These are phyloP conservation scores for Pseudogymnoascus verrucosus DNA, from an alignment of 2,329 filamentous ascomycete genomes.

Conservation along the genomic window DNA sequence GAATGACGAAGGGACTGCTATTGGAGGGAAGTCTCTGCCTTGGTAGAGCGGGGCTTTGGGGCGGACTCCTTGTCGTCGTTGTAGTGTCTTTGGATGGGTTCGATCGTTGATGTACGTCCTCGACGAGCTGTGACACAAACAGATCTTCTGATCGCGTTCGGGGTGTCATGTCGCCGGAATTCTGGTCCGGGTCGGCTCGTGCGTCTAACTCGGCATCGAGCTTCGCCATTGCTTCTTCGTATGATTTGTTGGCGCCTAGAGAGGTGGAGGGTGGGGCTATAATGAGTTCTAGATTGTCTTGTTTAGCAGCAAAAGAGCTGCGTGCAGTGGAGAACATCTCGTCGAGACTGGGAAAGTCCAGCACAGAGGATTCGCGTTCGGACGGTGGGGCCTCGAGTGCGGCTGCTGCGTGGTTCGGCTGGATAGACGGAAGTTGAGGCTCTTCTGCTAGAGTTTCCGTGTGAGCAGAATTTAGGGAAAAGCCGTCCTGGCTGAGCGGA, in stretches of 20 bases:
- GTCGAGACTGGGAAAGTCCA: background rate
- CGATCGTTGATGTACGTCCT: background rate
- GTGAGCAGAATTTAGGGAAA: background rate
- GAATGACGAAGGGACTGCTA: conserved; percentile 25
- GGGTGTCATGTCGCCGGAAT: conserved; percentile 19
- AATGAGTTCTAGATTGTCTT: conserved; percentile 22
- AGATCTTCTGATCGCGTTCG: conserved; percentile 9
- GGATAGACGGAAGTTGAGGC: background rate
- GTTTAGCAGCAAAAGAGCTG: conserved; percentile 22
- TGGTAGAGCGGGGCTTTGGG: background rate
- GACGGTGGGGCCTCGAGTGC: background rate
- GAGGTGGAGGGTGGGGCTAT: background rate
- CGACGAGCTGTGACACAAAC: background rate
- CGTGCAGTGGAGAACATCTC: conserved; percentile 11
- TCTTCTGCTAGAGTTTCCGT: background rate
- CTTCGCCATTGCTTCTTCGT: conserved; percentile 38
- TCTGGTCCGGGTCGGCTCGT: conserved; percentile 13
- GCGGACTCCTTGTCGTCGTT: background rate
- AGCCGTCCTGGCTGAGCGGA: background rate
- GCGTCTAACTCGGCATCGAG: conserved; percentile 27
- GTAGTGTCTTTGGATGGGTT: background rate
- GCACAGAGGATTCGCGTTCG: background rate
- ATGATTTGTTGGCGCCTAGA: conserved; percentile 29
- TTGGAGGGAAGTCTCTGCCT: background rate
- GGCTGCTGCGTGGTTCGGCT: background rate